Conservation (phyloP, 257 asterid genomes). For the Gardenia jasminoides region DNA sequence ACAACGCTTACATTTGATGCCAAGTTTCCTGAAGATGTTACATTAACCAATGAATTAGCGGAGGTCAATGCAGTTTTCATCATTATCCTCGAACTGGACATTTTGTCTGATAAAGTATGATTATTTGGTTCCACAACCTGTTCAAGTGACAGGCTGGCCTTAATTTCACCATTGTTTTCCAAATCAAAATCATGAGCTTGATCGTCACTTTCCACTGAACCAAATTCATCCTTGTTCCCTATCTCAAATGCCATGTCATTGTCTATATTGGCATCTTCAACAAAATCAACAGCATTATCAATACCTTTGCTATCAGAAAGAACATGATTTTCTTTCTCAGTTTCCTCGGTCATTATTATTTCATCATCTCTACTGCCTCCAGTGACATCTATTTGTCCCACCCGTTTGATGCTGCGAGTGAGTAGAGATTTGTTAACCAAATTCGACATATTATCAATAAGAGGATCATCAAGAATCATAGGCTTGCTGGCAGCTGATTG, state of each 20-base stretch:
- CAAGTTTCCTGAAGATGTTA: slow-evolving; percentile 10
- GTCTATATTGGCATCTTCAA: slow-evolving; percentile 60
- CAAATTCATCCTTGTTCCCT: slow-evolving; percentile 34
- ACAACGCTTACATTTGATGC: slow-evolving; percentile 20
- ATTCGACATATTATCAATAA: slow-evolving; percentile 19
- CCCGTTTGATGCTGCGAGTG: slow-evolving; percentile 32
- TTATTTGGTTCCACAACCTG: slow-evolving; percentile 30
- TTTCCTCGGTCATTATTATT: slow-evolving; percentile 19
- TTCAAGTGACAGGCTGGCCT: slow-evolving; percentile 20
- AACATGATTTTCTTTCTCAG: slow-evolving; percentile 21
- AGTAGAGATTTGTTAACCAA: slow-evolving; percentile 28
- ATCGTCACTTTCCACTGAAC: slow-evolving; percentile 18
- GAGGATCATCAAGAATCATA: slow-evolving; percentile 20
- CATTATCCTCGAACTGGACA: slow-evolving; percentile 1
- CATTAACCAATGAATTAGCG: slow-evolving; percentile 24
- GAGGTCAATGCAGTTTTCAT: slow-evolving; percentile 14
- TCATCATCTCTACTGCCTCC: slow-evolving; percentile 19
- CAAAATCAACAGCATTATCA: slow-evolving; percentile 56
- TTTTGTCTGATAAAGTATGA: slow-evolving; percentile 16
- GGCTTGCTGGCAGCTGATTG: slow-evolving; percentile 22
- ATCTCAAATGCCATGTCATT: slow-evolving; percentile 37
- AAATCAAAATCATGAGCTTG: slow-evolving; percentile 11
- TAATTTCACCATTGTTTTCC: slow-evolving; percentile 19
- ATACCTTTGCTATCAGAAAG: slow-evolving; percentile 29
- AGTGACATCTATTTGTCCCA: slow-evolving; percentile 3